A percentile compares a stretch with the other conserved stretches of the same genome.
Conservation (phyloP, 192 early-diverging fungal species). For the Chytriomyces hyalinus region DNA sequence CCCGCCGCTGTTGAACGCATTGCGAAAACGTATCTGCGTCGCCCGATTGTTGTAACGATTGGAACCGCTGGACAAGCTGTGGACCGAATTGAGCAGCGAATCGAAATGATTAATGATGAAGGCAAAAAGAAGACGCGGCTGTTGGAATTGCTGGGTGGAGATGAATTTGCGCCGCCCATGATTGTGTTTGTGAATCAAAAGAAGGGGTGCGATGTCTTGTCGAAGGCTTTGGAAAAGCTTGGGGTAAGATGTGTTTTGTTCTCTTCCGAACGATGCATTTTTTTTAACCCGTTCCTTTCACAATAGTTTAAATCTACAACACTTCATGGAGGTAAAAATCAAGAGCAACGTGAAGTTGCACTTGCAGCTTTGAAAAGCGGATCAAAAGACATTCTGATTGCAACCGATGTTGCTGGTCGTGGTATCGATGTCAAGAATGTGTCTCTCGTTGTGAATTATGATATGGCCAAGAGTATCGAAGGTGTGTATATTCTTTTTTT, state of each 20-base stretch:
- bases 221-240: constrained; percentile 74
- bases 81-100: constrained; percentile 92
- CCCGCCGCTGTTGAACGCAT: constrained; percentile 91
- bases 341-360: constrained; percentile 93
- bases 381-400: constrained; percentile 83
- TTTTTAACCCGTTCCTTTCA: neutral
- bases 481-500: constrained; percentile 29
- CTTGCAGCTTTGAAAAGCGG: constrained; percentile 82
- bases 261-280: neutral
- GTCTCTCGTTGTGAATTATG: constrained; percentile 94
- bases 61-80: constrained; percentile 97
- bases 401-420: constrained; percentile 98
- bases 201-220: constrained; percentile 85
- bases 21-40: constrained; percentile 89
- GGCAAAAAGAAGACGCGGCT: constrained; percentile 83
- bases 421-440: constrained; percentile 99
- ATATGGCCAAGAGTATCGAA: constrained; percentile 89
- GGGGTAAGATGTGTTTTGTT: too few species aligned
- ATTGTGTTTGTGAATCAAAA: constrained; percentile 99
- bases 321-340: constrained; percentile 94
- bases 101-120: constrained; percentile 89
- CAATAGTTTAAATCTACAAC: constrained; percentile 69
- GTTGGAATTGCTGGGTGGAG: constrained; percentile 70
- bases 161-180: constrained; percentile 79
- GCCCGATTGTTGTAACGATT: constrained; percentile 93